Base-by-base conservation (phyloP, 768 basidiomycete genomes). In the Amanita molliuscula region DNA sequence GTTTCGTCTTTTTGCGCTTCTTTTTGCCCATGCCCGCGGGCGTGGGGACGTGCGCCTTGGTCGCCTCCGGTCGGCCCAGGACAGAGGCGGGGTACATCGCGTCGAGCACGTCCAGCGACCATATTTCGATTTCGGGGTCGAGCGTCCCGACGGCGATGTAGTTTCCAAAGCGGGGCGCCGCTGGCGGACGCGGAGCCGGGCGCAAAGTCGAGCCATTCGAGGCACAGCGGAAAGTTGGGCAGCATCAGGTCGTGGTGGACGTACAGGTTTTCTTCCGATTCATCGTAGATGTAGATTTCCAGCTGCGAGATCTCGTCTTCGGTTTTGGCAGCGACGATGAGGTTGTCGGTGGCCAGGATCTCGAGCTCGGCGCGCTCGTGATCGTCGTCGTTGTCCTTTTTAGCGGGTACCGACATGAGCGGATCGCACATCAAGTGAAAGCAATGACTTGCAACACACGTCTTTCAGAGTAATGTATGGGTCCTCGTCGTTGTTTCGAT, bases 171-270 rank as follows among this genome's bases (percentile, higher is more conserved):
- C 68, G 64, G n/a, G 65, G 47, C 9, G 42, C 25, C 29, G n/a
- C 6, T 18, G 13, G 15, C 15, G 57, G 65, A 54, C 52, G 68
- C 56, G 29, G 82, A 68, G 53, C 82, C 67, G 20, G 91, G 88
- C n/a, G 84, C 78, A 65, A 92, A 97, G 64, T 98, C 90, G 52
- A 97, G 83, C 96, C 96, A 99, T 74, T 99, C 96, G 51, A 99
- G 87, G 59, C 95, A 98, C 52, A 99, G 84, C 7, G 96, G 96
- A 66, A 97, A 93, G 56, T 90, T 91, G 55, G 95, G 93, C 26
- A 99, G 78, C 83, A 99, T 90, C 63, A 97, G 76, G 65, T 99
- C 96, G 66, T 99, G 96, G 64, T 98, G 96, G 34, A 86, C 88
- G 62, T 93, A 98, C 37, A 98, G 78, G 62, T 90, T 91, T 62